Conservation (phyloP, 768 basidiomycete genomes). For the Cystobasidium onofrii region DNA sequence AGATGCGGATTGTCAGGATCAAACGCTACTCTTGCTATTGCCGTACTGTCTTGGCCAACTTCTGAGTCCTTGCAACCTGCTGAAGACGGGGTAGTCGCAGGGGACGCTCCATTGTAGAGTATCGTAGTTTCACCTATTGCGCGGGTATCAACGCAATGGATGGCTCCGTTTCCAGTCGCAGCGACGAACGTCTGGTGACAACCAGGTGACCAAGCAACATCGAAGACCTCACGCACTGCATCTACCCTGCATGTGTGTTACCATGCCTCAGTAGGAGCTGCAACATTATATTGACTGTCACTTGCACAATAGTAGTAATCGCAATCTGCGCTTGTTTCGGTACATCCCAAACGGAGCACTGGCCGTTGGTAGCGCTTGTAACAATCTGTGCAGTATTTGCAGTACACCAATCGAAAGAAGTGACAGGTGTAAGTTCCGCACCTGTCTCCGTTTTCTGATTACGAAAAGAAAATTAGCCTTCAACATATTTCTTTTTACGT, state of each 20-base stretch:
- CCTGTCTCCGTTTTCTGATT: not conserved
- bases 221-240: not conserved
- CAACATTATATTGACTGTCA: not conserved
- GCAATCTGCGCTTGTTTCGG: not conserved
- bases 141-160: not conserved
- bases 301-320: not conserved
- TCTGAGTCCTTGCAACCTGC: not conserved
- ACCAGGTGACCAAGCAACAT: not conserved
- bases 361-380: not conserved
- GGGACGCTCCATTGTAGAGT: not conserved
- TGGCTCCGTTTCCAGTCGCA: not conserved
- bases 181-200: not conserved
- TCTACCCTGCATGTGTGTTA: too few relatives aligned
- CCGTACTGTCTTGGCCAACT: not conserved
- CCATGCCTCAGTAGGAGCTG: not conserved
- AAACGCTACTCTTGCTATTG: not conserved
- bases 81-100: not conserved
- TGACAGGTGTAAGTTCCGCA: not conserved
- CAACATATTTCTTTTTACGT: not conserved
- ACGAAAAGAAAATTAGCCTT: too few relatives aligned
- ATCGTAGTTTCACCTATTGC: not conserved
- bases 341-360: not conserved
- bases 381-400: not conserved
- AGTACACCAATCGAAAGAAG: not conserved
- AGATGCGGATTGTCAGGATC: not conserved